phyloP scores from a whole-genome alignment of 306 rosid species.

The Malus domestica region ASM211411v1 NC_041792.1:7054501-7055000 shows the following conservation, averaged over 20 bases:
- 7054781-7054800: conserved; percentile 60
- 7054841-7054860: conserved; percentile 42
- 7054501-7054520: conserved; percentile 63
- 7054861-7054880: conserved; percentile 84
- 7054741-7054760: conserved; percentile 82
- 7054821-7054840: conserved; percentile 69
- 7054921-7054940: not conserved
- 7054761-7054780: conserved; percentile 55
- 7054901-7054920: not conserved
- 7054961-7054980: not conserved
- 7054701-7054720: conserved; percentile 91
- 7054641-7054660: conserved; percentile 1
- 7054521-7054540: conserved; percentile 71
- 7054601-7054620: conserved; percentile 75
- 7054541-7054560: conserved; percentile 90
- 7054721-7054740: conserved; percentile 89
- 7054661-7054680: conserved; percentile 3
- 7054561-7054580: conserved; percentile 88
- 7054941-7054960: not conserved
- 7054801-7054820: conserved; percentile 86
- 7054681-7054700: conserved; percentile 6
- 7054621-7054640: conserved; percentile 12
- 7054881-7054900: conserved; percentile 62
- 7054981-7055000: conserved; percentile 45
- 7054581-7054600: conserved; percentile 78